phyloP scores from a whole-genome alignment of 768 basidiomycete genomes.

The Boletus rufocinnamomeus region DNA sequence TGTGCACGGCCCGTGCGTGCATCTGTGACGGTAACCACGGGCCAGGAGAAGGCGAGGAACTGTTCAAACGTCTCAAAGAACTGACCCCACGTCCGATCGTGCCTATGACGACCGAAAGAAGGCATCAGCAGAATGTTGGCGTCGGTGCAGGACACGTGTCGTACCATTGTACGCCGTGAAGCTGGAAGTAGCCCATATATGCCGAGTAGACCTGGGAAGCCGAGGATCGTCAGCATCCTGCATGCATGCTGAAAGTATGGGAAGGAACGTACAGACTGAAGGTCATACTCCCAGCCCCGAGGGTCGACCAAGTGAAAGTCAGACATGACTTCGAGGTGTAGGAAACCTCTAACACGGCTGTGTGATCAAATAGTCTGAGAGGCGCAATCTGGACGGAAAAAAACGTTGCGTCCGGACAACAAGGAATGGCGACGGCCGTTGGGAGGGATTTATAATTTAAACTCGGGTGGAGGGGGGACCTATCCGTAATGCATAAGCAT shows the following conservation, averaged over 20 bases:
- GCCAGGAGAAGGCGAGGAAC: slow-evolving; percentile 84
- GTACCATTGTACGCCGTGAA: slow-evolving; percentile 68
- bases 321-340: slow-evolving; percentile 42
- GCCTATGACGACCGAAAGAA: slow-evolving; percentile 44
- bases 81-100: slow-evolving; percentile 78
- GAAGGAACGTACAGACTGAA: slow-evolving; percentile 62
- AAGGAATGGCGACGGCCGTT: not conserved
- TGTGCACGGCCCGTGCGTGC: slow-evolving; percentile 69
- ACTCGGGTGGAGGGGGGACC: slow-evolving; percentile 3
- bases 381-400: not conserved
- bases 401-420: not conserved
- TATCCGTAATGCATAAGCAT: slow-evolving; percentile 20
- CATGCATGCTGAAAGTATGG: not conserved
- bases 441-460: slow-evolving; percentile 20
- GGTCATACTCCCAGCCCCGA: slow-evolving; percentile 77
- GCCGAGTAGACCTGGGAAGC: slow-evolving; percentile 61
- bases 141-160: not conserved
- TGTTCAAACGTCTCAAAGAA: slow-evolving; percentile 77
- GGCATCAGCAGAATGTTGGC: not conserved
- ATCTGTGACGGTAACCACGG: slow-evolving; percentile 76
- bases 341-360: not conserved
- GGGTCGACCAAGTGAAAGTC: slow-evolving; percentile 77
- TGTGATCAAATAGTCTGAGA: not conserved
- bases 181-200: slow-evolving; percentile 79
- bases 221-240: slow-evolving; percentile 1